Evolutionary conservation across 2,329 filamentous ascomycete species (phyloP).

Genomic region (Curvularia verruculosa): DNA sequence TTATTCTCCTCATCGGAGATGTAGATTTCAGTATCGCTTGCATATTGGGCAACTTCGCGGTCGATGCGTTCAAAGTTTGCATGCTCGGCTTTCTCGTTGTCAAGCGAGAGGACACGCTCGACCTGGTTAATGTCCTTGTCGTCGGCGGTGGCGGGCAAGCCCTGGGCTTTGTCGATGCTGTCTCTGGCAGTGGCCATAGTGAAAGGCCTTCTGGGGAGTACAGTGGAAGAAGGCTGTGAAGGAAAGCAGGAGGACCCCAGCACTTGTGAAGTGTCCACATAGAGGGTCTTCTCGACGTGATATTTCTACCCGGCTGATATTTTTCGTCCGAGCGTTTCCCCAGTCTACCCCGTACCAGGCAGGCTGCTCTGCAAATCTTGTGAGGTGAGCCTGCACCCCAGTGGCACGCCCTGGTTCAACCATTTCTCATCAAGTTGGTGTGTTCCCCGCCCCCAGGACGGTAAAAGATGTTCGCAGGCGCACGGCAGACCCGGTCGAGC

Average conservation of each 20-base stretch:
- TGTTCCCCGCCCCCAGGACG: constrained; percentile 17
- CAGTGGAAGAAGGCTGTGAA: constrained; percentile 19
- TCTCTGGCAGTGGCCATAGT: constrained; percentile 28
- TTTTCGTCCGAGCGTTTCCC: constrained; percentile 29
- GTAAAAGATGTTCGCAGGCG: constrained; percentile 13
- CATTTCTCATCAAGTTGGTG: constrained; percentile 12
- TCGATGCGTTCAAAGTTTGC: constrained; percentile 68
- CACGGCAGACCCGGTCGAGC: constrained; percentile 6
- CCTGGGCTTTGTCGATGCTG: constrained; percentile 24
- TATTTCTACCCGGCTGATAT: constrained; percentile 34
- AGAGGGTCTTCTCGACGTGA: constrained; percentile 20
- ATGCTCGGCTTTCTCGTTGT: constrained; percentile 57
- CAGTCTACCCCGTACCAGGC: constrained; percentile 29
- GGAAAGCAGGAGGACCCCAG: constrained; percentile 17
- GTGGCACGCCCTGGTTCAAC: constrained; percentile 15
- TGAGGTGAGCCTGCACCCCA: constrained; percentile 20
- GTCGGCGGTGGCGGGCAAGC: constrained; percentile 23
- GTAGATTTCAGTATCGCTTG: constrained; percentile 59
- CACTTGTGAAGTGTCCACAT: constrained; percentile 23
- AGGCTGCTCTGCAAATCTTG: constrained; percentile 31
- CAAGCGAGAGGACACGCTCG: constrained; percentile 56
- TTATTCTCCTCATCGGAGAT: constrained; percentile 66
- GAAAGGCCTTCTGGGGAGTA: constrained; percentile 17
- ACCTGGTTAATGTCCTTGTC: constrained; percentile 52
- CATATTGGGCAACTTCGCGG: constrained; percentile 73